Evolutionary conservation across 2,329 filamentous ascomycete genomes (phyloP), one percentile per base, ranked within the genome.

Genomic region (Metarhizium rileyi): DNA sequence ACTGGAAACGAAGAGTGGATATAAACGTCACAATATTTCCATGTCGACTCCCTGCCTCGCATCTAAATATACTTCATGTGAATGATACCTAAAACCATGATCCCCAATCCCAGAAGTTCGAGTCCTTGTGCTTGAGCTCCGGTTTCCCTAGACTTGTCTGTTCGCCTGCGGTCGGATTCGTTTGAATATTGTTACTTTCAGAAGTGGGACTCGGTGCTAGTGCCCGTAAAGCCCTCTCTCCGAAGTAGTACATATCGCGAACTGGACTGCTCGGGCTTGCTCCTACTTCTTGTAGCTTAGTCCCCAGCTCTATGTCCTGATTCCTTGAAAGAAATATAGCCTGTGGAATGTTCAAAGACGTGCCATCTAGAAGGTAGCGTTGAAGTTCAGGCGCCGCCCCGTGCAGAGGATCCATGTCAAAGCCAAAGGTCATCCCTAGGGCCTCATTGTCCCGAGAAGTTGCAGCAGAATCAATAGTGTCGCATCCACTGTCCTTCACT

Each of bases 11-110:
- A 52, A 12, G 49, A 50, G 50, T 47, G 44, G 30, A 45, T 33
- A 52, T 23, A 45, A 47, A 12, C 14, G 20, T 18, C 25, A 33
- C 40, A 46, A 27, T 41, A 30, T 30, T 18, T 12, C 30, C 25
- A 28, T 27, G 26, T 27, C 7, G 36, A n/a, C 27, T 5, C 10
- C 36, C n/a, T 9, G 23, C 8, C 26, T 33, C 26, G 30, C 48
- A 22, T 25, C 12, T 42, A 25, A 42, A 42, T 42, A 20, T 42
- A 42, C 38, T 42, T n/a, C 3, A 8, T 20, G 14, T 14, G 22
- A 38, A 40, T 26, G 14, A n/a, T 4, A 14, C 5, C 42, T 56
- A 65, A 48, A 65, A 65, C 63, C 62, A 65, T 36, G 49, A 45
- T 40, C 52, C 57, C 63, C 54, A 57, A 27, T 50, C 52, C 51